phyloP scores from a whole-genome alignment of 371 early-diverging fungal species.

The Syncephalastrum contaminatum region DNA sequence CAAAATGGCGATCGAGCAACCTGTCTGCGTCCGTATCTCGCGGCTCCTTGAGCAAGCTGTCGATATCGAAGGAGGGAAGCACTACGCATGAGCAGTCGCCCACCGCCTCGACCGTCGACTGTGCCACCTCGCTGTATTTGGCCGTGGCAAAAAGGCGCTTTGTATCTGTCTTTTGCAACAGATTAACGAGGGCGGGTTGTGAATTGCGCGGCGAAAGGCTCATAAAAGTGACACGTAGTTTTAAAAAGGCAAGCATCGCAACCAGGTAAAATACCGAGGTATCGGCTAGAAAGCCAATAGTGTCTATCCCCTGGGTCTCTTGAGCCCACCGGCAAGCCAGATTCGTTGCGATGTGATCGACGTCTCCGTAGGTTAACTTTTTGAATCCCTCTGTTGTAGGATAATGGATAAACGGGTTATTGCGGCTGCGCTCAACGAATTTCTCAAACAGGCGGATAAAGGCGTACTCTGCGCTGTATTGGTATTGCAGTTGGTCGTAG shows the following conservation, averaged over 20 bases:
- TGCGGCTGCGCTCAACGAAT: too few species aligned
- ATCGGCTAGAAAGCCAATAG: conserved; percentile 15
- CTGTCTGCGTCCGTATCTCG: neutral
- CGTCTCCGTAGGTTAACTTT: conserved; percentile 18
- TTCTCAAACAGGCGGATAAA: too few species aligned
- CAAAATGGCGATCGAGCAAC: neutral
- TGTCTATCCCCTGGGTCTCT: neutral
- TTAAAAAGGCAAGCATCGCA: conserved; percentile 20
- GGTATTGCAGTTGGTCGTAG: too few species aligned
- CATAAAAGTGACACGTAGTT: conserved; percentile 16
- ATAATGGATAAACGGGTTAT: too few species aligned
- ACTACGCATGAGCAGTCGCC: neutral
- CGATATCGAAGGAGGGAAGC: neutral
- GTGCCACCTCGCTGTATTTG: conserved; percentile 5
- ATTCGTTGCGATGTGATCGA: conserved; percentile 20
- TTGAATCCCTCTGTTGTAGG: neutral
- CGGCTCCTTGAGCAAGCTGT: conserved; percentile 2
- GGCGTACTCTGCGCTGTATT: too few species aligned
- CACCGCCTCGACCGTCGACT: neutral
- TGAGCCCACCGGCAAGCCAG: conserved; percentile 21
- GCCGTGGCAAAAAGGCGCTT: conserved; percentile 10
- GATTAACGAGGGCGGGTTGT: conserved; percentile 11
- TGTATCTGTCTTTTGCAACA: conserved; percentile 14
- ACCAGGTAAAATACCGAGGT: conserved; percentile 16
- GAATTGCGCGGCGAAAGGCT: conserved; percentile 29